Percentiles rank a stretch among this genome's conserved stretches.
These are phyloP conservation scores for Moricandia moricandioides DNA, from an alignment of 345 rosid species.

Conservation along the genomic window DNA sequence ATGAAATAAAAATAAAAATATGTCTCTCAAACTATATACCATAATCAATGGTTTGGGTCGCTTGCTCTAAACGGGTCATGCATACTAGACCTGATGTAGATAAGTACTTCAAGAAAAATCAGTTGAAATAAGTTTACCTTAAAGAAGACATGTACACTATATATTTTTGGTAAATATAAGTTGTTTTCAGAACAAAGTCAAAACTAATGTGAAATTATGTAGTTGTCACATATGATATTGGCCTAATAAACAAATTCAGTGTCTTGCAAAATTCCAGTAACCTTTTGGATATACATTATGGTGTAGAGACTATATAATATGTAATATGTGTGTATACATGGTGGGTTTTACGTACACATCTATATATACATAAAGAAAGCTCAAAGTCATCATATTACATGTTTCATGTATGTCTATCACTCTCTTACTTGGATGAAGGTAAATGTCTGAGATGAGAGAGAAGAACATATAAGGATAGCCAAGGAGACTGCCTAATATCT, in stretches of 20 bases:
- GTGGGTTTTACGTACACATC: not conserved
- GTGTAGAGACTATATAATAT: not conserved
- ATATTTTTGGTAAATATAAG: not conserved
- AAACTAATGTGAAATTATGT: not conserved
- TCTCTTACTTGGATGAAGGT: conserved; percentile 8
- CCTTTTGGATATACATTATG: not conserved
- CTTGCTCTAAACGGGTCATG: too few species aligned
- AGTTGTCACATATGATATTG: not conserved
- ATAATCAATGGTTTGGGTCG: too few species aligned
- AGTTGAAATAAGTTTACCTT: not conserved
- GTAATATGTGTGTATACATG: not conserved
- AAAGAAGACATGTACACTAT: not conserved
- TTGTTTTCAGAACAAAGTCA: not conserved
- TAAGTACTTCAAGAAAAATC: not conserved
- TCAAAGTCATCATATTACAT: not conserved
- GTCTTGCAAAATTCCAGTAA: not conserved
- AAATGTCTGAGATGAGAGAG: conserved; percentile 30
- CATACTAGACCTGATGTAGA: not conserved
- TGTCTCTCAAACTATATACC: too few species aligned
- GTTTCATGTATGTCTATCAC: not conserved
- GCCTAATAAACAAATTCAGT: not conserved
- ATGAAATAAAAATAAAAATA: too few species aligned
- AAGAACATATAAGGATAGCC: conserved; percentile 37
- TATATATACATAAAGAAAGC: not conserved
- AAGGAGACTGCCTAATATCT: conserved; percentile 32